These are phyloP conservation scores for Yamadazyma sp. DNA, from an alignment of 805 yeast genomes.

Conservation along the genomic window DNA sequence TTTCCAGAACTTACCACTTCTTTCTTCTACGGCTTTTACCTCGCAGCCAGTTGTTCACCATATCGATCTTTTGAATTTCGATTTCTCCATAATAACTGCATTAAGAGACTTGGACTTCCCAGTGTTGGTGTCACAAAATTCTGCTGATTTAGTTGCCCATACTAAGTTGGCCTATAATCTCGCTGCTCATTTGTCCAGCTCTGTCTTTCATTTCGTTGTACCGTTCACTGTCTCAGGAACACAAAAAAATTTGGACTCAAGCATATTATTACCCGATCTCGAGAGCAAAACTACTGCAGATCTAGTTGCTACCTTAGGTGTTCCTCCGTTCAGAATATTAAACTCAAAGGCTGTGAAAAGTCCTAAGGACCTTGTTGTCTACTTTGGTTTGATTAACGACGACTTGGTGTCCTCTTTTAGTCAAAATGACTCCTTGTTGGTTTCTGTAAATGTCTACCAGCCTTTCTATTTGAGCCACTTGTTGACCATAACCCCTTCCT, in stretches of 20 bases:
- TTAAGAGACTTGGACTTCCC: slow-evolving; percentile 68
- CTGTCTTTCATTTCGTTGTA: slow-evolving; percentile 73
- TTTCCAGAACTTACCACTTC: slow-evolving; percentile 59
- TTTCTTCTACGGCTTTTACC: slow-evolving; percentile 41
- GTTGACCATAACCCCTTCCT: slow-evolving; percentile 49
- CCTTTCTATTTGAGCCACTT: slow-evolving; percentile 66
- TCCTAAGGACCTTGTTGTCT: slow-evolving; percentile 54
- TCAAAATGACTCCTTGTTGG: slow-evolving; percentile 43
- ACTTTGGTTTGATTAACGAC: slow-evolving; percentile 58
- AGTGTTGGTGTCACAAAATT: slow-evolving; percentile 64
- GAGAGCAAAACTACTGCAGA: slow-evolving; percentile 21
- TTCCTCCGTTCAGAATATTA: slow-evolving; percentile 30
- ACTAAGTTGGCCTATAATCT: slow-evolving; percentile 59
- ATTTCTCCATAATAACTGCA: slow-evolving; percentile 68
- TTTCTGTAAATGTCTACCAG: slow-evolving; percentile 64
- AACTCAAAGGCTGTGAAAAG: slow-evolving; percentile 23
- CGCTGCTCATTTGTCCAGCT: slow-evolving; percentile 46
- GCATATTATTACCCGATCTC: slow-evolving; percentile 9
- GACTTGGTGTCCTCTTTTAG: slow-evolving; percentile 42
- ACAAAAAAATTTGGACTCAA: slow-evolving; percentile 2
- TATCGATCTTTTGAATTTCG: slow-evolving; percentile 56
- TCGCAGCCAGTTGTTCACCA: slow-evolving; percentile 55
- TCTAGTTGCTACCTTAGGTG: slow-evolving; percentile 23
- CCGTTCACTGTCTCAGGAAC: slow-evolving; percentile 20
- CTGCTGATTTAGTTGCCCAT: slow-evolving; percentile 49